These are phyloP conservation scores for Coriolopsis trogii DNA, from an alignment of 1,284 basidiomycete genomes.

Conservation along the genomic window DNA sequence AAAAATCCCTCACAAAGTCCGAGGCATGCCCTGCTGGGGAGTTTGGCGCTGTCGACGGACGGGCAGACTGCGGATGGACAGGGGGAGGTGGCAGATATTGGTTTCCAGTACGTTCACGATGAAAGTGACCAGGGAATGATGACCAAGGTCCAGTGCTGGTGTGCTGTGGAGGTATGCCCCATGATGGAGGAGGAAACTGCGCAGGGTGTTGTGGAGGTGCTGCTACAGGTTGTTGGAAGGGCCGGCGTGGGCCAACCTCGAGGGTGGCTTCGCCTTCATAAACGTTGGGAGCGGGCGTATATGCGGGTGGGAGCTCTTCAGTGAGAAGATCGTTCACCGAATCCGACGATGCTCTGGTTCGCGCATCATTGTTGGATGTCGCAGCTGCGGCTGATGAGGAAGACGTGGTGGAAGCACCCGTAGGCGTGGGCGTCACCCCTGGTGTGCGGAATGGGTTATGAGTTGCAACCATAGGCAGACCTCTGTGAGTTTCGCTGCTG, in stretches of 20 bases:
- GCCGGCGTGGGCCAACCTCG: constrained; percentile 61
- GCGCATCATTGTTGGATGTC: constrained; percentile 7
- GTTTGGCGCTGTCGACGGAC: constrained; percentile 18
- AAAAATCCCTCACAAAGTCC: constrained; percentile 60
- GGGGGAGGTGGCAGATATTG: constrained; percentile 24
- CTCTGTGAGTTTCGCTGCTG: not conserved
- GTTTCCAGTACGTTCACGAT: constrained; percentile 17
- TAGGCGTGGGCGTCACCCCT: constrained; percentile 28
- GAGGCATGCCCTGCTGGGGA: constrained; percentile 35
- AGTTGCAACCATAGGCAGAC: constrained; percentile 15
- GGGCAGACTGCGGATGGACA: constrained; percentile 6
- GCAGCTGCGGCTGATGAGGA: too few species aligned
- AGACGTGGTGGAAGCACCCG: constrained; percentile 23
- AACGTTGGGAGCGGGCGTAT: constrained; percentile 57
- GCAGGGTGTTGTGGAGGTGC: constrained; percentile 23
- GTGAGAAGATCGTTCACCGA: constrained; percentile 26
- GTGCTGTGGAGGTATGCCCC: constrained; percentile 12
- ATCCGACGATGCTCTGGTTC: constrained; percentile 2
- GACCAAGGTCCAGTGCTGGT: constrained; percentile 16
- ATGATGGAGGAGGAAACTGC: constrained; percentile 17
- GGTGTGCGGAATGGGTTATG: constrained; percentile 38
- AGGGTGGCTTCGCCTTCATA: constrained; percentile 60
- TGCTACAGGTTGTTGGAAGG: constrained; percentile 53
- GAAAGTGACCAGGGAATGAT: constrained; percentile 19
- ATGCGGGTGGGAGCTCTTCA: constrained; percentile 68